phyloP scores from a whole-genome alignment of 2,329 filamentous ascomycete species.

The Sporothrix globosa region DNA sequence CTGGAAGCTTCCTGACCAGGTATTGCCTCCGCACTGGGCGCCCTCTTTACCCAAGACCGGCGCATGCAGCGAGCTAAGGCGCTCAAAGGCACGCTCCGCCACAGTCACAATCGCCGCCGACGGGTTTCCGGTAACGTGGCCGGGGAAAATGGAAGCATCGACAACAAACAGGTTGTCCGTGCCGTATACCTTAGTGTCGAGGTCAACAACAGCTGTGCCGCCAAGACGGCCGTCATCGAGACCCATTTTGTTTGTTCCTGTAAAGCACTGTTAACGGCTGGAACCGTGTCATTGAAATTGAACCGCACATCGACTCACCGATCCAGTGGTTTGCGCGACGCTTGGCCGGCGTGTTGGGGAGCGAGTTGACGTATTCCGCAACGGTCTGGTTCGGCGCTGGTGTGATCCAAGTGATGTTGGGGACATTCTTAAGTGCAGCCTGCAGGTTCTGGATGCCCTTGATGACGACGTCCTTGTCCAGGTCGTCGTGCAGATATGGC shows the following conservation, averaged over 20 bases:
- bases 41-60: slow-evolving; percentile 15
- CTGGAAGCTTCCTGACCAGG: slow-evolving; percentile 33
- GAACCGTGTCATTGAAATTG: too few species aligned
- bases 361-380: slow-evolving; percentile 58
- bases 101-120: slow-evolving; percentile 60
- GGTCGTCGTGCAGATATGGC: slow-evolving; percentile 62
- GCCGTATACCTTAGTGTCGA: slow-evolving; percentile 66
- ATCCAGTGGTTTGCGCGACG: slow-evolving; percentile 58
- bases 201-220: slow-evolving; percentile 64
- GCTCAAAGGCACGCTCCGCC: slow-evolving; percentile 56
- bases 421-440: slow-evolving; percentile 56
- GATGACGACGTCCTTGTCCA: slow-evolving; percentile 65
- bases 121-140: slow-evolving; percentile 63
- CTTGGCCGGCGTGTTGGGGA: slow-evolving; percentile 47
- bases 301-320: slow-evolving; percentile 40
- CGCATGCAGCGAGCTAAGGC: slow-evolving; percentile 33
- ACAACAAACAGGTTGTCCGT: slow-evolving; percentile 66
- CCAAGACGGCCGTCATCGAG: slow-evolving; percentile 56
- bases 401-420: slow-evolving; percentile 58
- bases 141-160: slow-evolving; percentile 61
- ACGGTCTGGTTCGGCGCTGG: slow-evolving; percentile 57
- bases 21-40: slow-evolving; percentile 31
- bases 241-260: slow-evolving; percentile 61
- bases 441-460: slow-evolving; percentile 64
- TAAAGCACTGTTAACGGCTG: not conserved